Base-by-base conservation (phyloP, 2,329 filamentous ascomycete genomes). In the Pseudopithomyces maydicus region DNA sequence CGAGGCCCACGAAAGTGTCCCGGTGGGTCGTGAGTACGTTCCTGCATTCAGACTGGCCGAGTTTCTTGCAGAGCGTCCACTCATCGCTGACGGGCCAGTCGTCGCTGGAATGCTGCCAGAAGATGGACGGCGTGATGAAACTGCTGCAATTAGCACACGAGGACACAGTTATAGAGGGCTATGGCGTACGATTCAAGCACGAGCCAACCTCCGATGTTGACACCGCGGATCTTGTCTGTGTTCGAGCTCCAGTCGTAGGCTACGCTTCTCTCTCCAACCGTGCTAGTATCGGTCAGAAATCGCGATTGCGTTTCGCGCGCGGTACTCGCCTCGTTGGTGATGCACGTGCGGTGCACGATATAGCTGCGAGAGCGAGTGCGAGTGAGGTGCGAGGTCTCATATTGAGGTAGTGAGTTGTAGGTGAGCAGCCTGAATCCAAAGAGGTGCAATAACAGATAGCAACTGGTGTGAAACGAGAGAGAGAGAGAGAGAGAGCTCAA, bases 51-150 rank as follows among this genome's bases (percentile, higher is more conserved):
- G 78, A 63, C 20, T 75, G 71, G 11, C 83, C 83, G 6, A 86
- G 73, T 51, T 79, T 77, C 59, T 83, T 56, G 52, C 74, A 76
- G 19, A 84, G 74, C 0, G 80, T 81, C 72, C 78, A 84, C 67
- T 84, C 82, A 58, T 84, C 82, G 17, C 78, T 65, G 51, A 81
- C 72, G n/a, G 69, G 65, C 39, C 54, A 62, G 26, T 70, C 68
- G 33, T 65, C 38, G 17, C 67, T 64, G 55, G 64, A 66, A 43
- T 72, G 62, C 14, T 69, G 61, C 58, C 77, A 65, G 67, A 85
- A 85, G 55, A 85, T 80, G 2, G 81, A 84, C 3, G 83, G 84
- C 2, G 82, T 85, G 58, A 86, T 85, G 80, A 82, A 85, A 1
- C 72, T 74, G 47, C 5, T 11, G 2, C 38, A 7, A 17, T 64